Conservation (phyloP, 1,139 yeast species). For the Yamadazyma epiphylla region DNA sequence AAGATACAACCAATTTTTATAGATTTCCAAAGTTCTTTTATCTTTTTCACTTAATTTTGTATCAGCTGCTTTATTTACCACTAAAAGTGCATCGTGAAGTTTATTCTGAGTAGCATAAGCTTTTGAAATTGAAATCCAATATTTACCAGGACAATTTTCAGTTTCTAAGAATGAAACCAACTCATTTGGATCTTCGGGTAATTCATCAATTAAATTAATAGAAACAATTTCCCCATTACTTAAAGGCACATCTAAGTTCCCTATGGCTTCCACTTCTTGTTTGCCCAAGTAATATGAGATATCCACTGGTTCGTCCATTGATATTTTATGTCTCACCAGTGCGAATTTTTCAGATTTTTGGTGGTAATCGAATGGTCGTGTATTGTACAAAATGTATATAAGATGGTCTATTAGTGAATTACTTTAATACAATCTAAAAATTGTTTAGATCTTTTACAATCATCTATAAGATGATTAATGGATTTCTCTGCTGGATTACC, state of each 20-base stretch:
- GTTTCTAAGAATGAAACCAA: slow-evolving; percentile 72
- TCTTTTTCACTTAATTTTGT: slow-evolving; percentile 43
- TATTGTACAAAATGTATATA: neutral
- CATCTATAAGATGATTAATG: no score
- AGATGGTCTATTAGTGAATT: slow-evolving; percentile 2
- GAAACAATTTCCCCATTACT: slow-evolving; percentile 69
- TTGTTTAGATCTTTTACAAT: no score
- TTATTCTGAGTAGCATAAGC: slow-evolving; percentile 70
- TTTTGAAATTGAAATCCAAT: slow-evolving; percentile 80
- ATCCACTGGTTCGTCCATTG: slow-evolving; percentile 33
- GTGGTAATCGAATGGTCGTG: slow-evolving; percentile 1
- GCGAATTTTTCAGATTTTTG: neutral
- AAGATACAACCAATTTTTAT: slow-evolving; percentile 72
- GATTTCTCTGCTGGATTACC: no score
- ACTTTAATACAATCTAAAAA: no score
- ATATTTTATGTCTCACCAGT: slow-evolving; percentile 4
- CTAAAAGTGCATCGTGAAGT: slow-evolving; percentile 58
- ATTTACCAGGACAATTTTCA: slow-evolving; percentile 70
- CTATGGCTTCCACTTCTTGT: slow-evolving; percentile 27
- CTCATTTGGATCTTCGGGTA: slow-evolving; percentile 88
- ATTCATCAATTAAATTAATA: slow-evolving; percentile 63
- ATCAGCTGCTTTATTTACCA: slow-evolving; percentile 54
- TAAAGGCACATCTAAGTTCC: slow-evolving; percentile 61
- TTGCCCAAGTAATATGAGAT: slow-evolving; percentile 37
- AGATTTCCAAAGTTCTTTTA: slow-evolving; percentile 53